These are phyloP conservation scores for Paramecium tetraurelia DNA, from an alignment of 73 alveolate genomes.

Conservation along the genomic window DNA sequence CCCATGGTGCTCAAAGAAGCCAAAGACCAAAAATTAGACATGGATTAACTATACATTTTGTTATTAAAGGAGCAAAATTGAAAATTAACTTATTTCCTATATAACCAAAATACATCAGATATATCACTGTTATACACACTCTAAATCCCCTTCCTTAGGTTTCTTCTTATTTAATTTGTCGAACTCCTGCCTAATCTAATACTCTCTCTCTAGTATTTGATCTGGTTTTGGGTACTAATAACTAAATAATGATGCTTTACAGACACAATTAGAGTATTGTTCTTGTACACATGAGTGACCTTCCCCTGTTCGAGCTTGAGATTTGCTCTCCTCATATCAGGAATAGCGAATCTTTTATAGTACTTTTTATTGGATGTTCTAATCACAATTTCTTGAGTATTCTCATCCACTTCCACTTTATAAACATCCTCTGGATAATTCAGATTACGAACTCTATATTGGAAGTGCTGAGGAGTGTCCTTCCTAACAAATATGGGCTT, in stretches of 20 bases:
- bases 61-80: background rate
- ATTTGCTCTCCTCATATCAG: slow-evolving; percentile 90
- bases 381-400: slow-evolving; percentile 89
- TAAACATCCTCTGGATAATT: slow-evolving; percentile 92
- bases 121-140: slow-evolving; percentile 64
- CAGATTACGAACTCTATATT: slow-evolving; percentile 96
- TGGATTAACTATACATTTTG: background rate
- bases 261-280: slow-evolving; percentile 91
- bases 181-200: slow-evolving; percentile 49
- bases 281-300: slow-evolving; percentile 85
- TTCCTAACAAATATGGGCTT: slow-evolving; percentile 96
- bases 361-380: slow-evolving; percentile 96
- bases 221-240: slow-evolving; percentile 91
- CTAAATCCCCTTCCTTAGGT: slow-evolving; percentile 74
- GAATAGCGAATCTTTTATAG: slow-evolving; percentile 92
- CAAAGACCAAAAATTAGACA: background rate
- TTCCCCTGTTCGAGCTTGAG: slow-evolving; percentile 79
- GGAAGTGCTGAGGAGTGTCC: slow-evolving; percentile 90
- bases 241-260: background rate
- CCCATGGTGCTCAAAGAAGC: background rate
- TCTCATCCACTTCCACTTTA: slow-evolving; percentile 87
- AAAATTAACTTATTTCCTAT: background rate
- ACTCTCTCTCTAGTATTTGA: slow-evolving; percentile 55
- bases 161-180: slow-evolving; percentile 64
- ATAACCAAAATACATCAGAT: background rate